These are phyloP conservation scores for Lactifluus subvellereus DNA, from an alignment of 768 basidiomycete species.

Conservation along the genomic window DNA sequence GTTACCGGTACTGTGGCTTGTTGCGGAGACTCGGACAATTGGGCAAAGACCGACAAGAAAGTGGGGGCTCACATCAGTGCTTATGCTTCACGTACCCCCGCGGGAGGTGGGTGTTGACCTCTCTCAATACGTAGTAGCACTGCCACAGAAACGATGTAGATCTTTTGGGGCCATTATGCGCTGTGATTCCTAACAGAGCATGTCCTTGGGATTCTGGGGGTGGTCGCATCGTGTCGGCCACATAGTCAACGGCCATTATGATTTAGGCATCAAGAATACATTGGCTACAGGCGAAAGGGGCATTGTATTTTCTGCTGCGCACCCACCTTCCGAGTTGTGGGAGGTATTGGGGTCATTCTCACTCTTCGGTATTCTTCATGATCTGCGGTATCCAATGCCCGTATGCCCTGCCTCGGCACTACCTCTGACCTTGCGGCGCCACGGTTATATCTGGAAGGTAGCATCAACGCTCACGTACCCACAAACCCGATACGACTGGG, in stretches of 20 bases:
- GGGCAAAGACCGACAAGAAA: conserved; percentile 42
- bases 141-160: conserved; percentile 32
- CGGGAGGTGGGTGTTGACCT: conserved; percentile 37
- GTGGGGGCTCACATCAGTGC: conserved; percentile 30
- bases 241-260: conserved; percentile 51
- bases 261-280: conserved; percentile 54
- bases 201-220: not conserved
- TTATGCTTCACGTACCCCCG: conserved; percentile 38
- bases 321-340: conserved; percentile 46
- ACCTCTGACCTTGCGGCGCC: not conserved
- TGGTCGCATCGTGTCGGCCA: not conserved
- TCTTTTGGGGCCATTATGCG: conserved; percentile 42
- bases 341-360: conserved; percentile 45
- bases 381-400: conserved; percentile 37
- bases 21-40: conserved; percentile 36
- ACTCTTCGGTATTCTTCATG: conserved; percentile 42
- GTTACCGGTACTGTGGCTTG: not conserved
- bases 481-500: not conserved
- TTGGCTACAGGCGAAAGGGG: conserved; percentile 54
- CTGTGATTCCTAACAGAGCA: conserved; percentile 39
- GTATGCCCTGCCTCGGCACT: not conserved
- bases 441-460: conserved; percentile 64
- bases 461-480: not conserved
- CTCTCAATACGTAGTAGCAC: conserved; percentile 30
- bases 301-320: conserved; percentile 64